Evolutionary conservation across 164 flowering plant genomes (phyloP), one percentile per base, ranked within the genome.

Genomic region (Stephania yunnanensis): DNA sequence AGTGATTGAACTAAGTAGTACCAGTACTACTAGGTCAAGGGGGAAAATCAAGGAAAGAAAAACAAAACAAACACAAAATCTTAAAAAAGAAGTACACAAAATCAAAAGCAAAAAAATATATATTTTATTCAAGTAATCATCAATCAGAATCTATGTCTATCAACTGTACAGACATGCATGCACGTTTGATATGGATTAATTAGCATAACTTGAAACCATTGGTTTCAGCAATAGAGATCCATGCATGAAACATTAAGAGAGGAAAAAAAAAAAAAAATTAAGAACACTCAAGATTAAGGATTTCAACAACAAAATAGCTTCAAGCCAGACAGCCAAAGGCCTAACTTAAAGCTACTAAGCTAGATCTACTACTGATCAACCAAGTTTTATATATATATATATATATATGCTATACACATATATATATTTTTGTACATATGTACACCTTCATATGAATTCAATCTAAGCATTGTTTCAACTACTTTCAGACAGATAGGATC

Each of bases 401-500:
- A n/a, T n/a, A n/a, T n/a, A n/a, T n/a, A n/a, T n/a, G n/a, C n/a
- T n/a, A n/a, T 25, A 25, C 0, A 25, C 25, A 15, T 31, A 58
- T 19, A 67, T 70, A 50, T 11, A 31, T 61, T 83, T 87, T 25
- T 25, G 25, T 25, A 25, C 25, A 25, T 25, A 25, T 25, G 25
- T 25, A 25, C 0, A 25, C 25, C 87, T 81, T 83, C 72, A 76
- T 82, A 80, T 10, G 68, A 46, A 73, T 53, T 69, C 2, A 0
- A 19, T 10, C 46, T 46, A 22, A 87, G 84, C 87, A 87, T 73
- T 69, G 69, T 69, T 63, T 80, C 63, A 29, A 80, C 52, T 20
- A 79, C 66, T n/a, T 65, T 42, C n/a, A 80, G 84, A 70, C 81
- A 79, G 10, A 68, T 73, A 25, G 69, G 67, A 74, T 85, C 84